These are phyloP conservation scores for Sugiyamaella xylanicola DNA, from an alignment of 1,139 yeast genomes.

Conservation along the genomic window DNA sequence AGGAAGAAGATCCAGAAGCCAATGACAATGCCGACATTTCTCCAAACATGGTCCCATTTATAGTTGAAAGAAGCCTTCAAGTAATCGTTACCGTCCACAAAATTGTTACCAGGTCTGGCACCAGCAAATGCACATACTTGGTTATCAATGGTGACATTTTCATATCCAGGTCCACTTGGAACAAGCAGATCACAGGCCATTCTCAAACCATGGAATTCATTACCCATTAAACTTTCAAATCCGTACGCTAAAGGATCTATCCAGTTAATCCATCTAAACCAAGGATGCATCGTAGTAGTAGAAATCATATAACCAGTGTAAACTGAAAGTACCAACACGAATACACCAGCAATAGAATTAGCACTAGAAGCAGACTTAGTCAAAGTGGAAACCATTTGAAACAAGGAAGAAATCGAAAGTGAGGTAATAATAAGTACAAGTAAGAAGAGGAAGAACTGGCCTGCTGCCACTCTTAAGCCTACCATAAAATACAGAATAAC, in stretches of 20 bases:
- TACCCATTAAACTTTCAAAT: constrained; percentile 58
- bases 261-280: constrained; percentile 65
- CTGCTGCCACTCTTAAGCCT: constrained; percentile 57
- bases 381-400: constrained; percentile 61
- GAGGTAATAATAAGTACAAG: constrained; percentile 52
- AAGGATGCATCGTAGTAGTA: constrained; percentile 58
- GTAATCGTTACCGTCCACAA: constrained; percentile 55
- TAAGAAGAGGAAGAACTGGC: constrained; percentile 61
- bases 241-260: constrained; percentile 60
- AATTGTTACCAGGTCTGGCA: constrained; percentile 48
- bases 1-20: constrained; percentile 58
- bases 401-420: constrained; percentile 57
- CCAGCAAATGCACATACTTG: constrained; percentile 55
- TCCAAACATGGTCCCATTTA: constrained; percentile 60
- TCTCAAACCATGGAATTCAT: constrained; percentile 56
- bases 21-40: constrained; percentile 62
- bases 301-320: constrained; percentile 65
- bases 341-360: constrained; percentile 61
- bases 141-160: constrained; percentile 44
- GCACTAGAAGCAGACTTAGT: constrained; percentile 61
- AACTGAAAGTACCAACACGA: constrained; percentile 55
- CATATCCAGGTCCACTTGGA: constrained; percentile 56
- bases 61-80: constrained; percentile 46
- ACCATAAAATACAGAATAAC: constrained; percentile 61
- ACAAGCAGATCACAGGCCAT: constrained; percentile 53